Base-by-base conservation (phyloP, 345 rosid genomes). In the Eucalyptus melliodora region DNA sequence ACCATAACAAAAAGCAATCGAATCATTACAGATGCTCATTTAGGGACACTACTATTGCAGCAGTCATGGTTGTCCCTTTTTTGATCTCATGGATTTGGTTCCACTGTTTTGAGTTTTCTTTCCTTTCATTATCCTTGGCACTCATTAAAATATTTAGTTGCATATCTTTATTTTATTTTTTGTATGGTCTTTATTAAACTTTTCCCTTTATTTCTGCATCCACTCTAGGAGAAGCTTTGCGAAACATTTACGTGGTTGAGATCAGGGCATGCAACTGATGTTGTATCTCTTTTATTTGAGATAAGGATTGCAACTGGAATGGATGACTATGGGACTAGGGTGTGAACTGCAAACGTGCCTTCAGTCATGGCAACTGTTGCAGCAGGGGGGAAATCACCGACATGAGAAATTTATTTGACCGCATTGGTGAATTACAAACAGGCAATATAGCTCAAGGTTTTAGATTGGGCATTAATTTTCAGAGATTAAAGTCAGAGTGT, bases 351-450 rank as follows among this genome's bases (percentile, higher is more conserved):
- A 89, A 97, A 96, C 92, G 92, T 97, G 90, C 99, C 99, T 88
- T 95, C 99, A 47, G 99, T 97, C 94, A 96, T 96, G 97, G 97
- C 96, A 88, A 97, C 99, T 47, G 99, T 99, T 88, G 99, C 97
- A 81, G 99, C 98, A 88, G 99, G 98, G 99, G 99, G 91, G 98
- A 98, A 95, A 97, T 98, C 91, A 97, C 96, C 89, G 99, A 99
- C 91, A 96, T 96, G 99, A 95, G 98, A 92, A 95, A 98, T 92
- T 91, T 98, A 91, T 98, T 95, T 92, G 94, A 92, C 95, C 95
- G 97, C 93, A 95, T 97, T 89, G 99, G 99, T 86, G 99, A 97
- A 87, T 95, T 98, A 91, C 98, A 97, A 91, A 87, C 96, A 89
- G 96, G 93, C 87, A 90, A 92, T 42, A 24, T 92, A 50, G 92